phyloP scores from a whole-genome alignment of 2,329 filamentous ascomycete genomes.

The Neoscytalidium dimidiatum region DNA sequence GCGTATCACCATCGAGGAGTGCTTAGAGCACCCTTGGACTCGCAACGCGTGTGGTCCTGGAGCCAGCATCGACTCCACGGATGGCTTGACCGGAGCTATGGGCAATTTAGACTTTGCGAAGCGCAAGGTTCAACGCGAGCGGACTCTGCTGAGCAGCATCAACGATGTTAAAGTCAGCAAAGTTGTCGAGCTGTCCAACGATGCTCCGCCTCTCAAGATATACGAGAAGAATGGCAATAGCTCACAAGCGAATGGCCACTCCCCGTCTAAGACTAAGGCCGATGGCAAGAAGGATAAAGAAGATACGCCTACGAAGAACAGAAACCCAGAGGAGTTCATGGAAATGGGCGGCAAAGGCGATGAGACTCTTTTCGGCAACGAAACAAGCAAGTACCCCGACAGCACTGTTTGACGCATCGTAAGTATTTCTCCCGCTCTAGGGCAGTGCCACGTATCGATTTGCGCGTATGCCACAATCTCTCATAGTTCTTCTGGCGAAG shows the following conservation, averaged over 20 bases:
- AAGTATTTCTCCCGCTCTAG: neutral
- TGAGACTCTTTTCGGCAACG: conserved; percentile 71
- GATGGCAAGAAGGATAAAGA: conserved; percentile 49
- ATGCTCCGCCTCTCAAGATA: conserved; percentile 48
- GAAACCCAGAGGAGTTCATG: conserved; percentile 76
- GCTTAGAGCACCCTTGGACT: conserved; percentile 88
- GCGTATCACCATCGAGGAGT: conserved; percentile 86
- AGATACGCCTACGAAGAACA: conserved; percentile 64
- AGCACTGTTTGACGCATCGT: neutral
- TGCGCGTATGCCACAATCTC: too few species aligned
- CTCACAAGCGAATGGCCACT: conserved; percentile 21
- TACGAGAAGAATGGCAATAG: conserved; percentile 39
- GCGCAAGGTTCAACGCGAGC: conserved; percentile 76
- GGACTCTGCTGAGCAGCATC: conserved; percentile 79
- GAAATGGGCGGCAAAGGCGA: conserved; percentile 86
- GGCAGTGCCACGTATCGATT: too few species aligned
- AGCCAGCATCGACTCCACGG: conserved; percentile 70
- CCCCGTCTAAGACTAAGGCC: conserved; percentile 13
- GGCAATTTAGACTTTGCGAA: conserved; percentile 79
- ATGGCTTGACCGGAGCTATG: conserved; percentile 86
- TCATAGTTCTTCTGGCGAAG: neutral
- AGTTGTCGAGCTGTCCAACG: conserved; percentile 57
- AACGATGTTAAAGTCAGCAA: conserved; percentile 70
- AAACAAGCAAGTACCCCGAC: conserved; percentile 33
- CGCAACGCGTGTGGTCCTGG: conserved; percentile 52